phyloP scores from a whole-genome alignment of 371 early-diverging fungal species.

The Dichotomocladium elegans region DNA sequence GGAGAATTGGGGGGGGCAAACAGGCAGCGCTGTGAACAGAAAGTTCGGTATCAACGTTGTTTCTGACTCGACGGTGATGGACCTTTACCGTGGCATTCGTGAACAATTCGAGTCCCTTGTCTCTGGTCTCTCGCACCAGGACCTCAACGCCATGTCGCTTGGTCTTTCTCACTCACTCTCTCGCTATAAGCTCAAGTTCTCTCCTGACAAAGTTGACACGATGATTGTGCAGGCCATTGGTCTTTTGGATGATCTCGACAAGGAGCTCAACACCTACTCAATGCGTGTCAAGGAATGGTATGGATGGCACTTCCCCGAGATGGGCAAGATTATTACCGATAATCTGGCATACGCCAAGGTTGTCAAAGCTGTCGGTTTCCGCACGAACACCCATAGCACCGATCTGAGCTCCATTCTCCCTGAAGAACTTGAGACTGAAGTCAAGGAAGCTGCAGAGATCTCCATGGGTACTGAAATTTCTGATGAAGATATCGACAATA shows the following conservation, averaged over 20 bases:
- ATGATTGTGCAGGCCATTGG: conserved; percentile 96
- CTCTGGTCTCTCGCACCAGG: conserved; percentile 66
- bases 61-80: conserved; percentile 81
- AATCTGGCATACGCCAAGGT: conserved; percentile 74
- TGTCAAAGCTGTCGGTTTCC: conserved; percentile 71
- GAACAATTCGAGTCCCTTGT: conserved; percentile 71
- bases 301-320: conserved; percentile 92
- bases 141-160: conserved; percentile 84
- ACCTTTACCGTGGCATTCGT: conserved; percentile 94
- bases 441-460: conserved; percentile 82
- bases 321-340: conserved; percentile 74
- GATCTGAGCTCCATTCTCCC: conserved; percentile 84
- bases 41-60: conserved; percentile 89
- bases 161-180: conserved; percentile 81
- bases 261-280: conserved; percentile 95
- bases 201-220: conserved; percentile 90
- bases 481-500: conserved; percentile 86
- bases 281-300: conserved; percentile 98
- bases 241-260: conserved; percentile 91
- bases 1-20: not conserved
- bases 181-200: conserved; percentile 90
- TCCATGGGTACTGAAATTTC: conserved; percentile 96
- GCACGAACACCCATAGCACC: conserved; percentile 71
- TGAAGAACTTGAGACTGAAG: conserved; percentile 83
- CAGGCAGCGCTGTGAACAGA: conserved; percentile 83